Evolutionary conservation across 1,284 basidiomycete species (phyloP), one percentile per base, ranked within the genome.

Genomic region (Limonomyces culmigenus): DNA sequence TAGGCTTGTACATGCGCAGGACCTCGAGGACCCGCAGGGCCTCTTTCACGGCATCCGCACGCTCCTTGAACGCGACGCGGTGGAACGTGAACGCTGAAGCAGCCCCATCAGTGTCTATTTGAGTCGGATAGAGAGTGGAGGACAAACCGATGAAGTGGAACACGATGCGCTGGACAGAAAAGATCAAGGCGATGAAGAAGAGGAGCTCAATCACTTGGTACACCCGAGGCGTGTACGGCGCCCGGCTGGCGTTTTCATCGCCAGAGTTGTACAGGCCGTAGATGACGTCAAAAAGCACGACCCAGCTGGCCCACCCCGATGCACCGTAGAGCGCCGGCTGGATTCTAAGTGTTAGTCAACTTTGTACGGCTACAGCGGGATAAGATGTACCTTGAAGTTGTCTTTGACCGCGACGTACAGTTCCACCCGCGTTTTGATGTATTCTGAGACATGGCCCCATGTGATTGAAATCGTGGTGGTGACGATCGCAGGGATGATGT

Each of bases 391-490:
- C n/a, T n/a, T 81, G 38, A 74, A 49, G 29, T 65, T 74, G 45
- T 67, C 66, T 50, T 77, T 81, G 42, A 77, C 59, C 15, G 70
- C 68, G 46, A 69, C 63, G 49, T 79, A 84, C 39, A 74, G 54
- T 48, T 83, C 78, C 29, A 81, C 56, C 19, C 65, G 63, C 2
- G 61, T 59, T 53, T 80, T 81, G 50, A 80, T 53, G 14, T 47
- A 47, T 46, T 84, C 79, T 19, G 70, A 74, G 34, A 84, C 69
- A 45, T 80, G 77, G 1, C 79, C 79, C 79, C 79, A 84, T 10
- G 62, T 55, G 4, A 67, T 53, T 17, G 66, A 57, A 42, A 84
- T 64, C 38, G 65, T 43, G 43, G 64, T 61, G 30, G 63, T 67
- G 35, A 61, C 45, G 33, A 75, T 38, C 31, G 60, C 56, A 10